Evolutionary conservation across 192 early-diverging fungal species (phyloP), one percentile per base, ranked within the genome.

Genomic region (Coemansia sp.): DNA sequence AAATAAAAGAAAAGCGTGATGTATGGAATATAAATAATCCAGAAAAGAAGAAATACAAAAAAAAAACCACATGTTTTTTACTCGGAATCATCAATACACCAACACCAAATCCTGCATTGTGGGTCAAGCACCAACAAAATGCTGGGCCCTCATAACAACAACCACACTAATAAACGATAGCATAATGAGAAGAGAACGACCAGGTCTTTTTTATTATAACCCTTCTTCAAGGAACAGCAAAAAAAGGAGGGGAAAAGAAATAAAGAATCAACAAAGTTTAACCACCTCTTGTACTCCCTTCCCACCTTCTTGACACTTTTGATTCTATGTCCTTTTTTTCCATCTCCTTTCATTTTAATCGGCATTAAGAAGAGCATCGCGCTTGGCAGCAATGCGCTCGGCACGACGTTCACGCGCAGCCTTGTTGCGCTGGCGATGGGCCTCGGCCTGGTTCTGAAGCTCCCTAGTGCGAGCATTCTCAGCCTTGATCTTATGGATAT

Each of bases 401-500:
- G 86, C 87, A 82, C 94, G 93, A 83, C 96, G 94, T 74, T 95
- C 92, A 74, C 96, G 92, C 63, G 94, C 92, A 72, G 94, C 94
- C 89, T 94, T 95, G 87, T 90, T 90, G 88, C 94, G 94, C 85
- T 84, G 86, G 75, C 95, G 95, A 89, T 96, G 96, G 74, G 95
- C 96, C 86, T 96, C 96, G 62, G 96, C 93, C 89, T 98, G 96
- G 86, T 98, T 95, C 76, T 89, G 88, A 65, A 98, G 86, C 65
- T 89, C 71, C 91, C 95, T 92, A 71, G 89, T 86, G 88, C 96
- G 92, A 67, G 91, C 85, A 85, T 97, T 95, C 88, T 98, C 95
- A 56, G 96, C 94, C 92, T 98, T 98, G 77, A 92, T 93, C 89
- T 96, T 97, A 90, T 97, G 95, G 86, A 98, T 98, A 87, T 93